Evolutionary conservation across 768 basidiomycete genomes (phyloP), one percentile per base, ranked within the genome.

Genomic region (Mycena latifolia): DNA sequence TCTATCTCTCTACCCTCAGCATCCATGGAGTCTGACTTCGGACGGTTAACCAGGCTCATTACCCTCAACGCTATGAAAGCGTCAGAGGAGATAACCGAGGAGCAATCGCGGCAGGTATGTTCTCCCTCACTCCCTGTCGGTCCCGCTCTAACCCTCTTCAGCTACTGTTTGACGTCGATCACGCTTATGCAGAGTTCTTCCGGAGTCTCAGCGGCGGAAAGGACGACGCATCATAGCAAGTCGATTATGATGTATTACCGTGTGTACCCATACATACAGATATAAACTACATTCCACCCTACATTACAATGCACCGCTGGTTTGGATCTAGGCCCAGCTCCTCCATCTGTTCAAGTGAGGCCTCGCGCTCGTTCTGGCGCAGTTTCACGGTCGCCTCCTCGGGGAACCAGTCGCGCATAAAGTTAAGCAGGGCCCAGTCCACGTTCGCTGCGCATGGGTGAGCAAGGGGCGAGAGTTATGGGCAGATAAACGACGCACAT

Each of bases 41-140:
- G 58, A 55, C 55, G 10, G n/a, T 39, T 20, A 25, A 45, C 2
- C 61, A 96, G 95, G 96, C 83, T 99, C 43, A 99, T 99, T 72
- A 95, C 94, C 6, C 85, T 99, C 24, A 99, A 99, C 71, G 93
- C 89, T 1, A 96, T 99, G 95, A 95, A 95, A 74, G 98, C 95
- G 5, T 95, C 94, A 14, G 97, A 98, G 70, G 96, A 98, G 78
- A 91, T 99, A 31, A 91, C 92, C 0, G 97, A 99, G 65, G 97
- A 99, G 65, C 96, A 99, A 73, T 91, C 94, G 3, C 82, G 98
- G 63, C 96, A 98, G 86, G 95, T 92, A 61, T 24, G 56, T 39
- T 10, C 48, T 50, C 14, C 2, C 29, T 22, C 2, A 11, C 57
- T 14, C 1, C 15, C 57, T 14, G 9, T 25, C 22, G 10, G 54